A percentile compares a stretch with the other conserved stretches of the same genome.
Conservation (phyloP, 768 basidiomycete species). For the Boletus rubroflammeus region DNA sequence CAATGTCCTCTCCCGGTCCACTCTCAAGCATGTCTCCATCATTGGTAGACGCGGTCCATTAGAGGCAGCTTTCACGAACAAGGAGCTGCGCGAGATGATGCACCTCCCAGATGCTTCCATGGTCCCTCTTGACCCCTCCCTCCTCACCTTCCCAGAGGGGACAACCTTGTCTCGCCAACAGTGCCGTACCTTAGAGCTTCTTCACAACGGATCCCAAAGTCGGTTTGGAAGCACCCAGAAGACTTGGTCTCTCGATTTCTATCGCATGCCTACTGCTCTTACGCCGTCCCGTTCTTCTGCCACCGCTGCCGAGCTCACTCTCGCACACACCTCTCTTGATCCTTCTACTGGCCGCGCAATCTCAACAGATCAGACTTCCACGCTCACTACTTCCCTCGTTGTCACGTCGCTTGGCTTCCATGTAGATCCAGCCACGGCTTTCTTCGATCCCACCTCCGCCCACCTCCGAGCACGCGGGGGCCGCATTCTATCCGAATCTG, state of each 20-base stretch:
- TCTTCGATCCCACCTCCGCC: slow-evolving; percentile 52
- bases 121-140: slow-evolving; percentile 50
- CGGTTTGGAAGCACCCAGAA: slow-evolving; percentile 48
- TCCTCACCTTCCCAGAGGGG: slow-evolving; percentile 38
- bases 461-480: slow-evolving; percentile 55
- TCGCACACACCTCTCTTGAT: slow-evolving; percentile 62
- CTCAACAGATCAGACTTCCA: slow-evolving; percentile 52
- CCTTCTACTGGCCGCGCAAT: slow-evolving; percentile 44
- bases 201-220: slow-evolving; percentile 59
- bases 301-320: slow-evolving; percentile 41
- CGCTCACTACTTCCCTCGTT: slow-evolving; percentile 67
- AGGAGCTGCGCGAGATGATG: slow-evolving; percentile 88
- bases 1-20: slow-evolving; percentile 55
- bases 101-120: slow-evolving; percentile 60
- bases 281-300: slow-evolving; percentile 19
- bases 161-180: slow-evolving; percentile 56
- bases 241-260: slow-evolving; percentile 82
- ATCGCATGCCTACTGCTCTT: slow-evolving; percentile 62
- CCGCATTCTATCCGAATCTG: slow-evolving; percentile 43
- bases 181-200: slow-evolving; percentile 59
- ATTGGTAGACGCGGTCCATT: slow-evolving; percentile 83
- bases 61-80: slow-evolving; percentile 87
- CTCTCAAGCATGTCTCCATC: slow-evolving; percentile 75
- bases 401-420: slow-evolving; percentile 88
- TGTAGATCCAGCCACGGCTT: slow-evolving; percentile 56